Evolutionary conservation across 345 rosid genomes (phyloP), one percentile per base, ranked within the genome.

Genomic region (Brassica incana): DNA sequence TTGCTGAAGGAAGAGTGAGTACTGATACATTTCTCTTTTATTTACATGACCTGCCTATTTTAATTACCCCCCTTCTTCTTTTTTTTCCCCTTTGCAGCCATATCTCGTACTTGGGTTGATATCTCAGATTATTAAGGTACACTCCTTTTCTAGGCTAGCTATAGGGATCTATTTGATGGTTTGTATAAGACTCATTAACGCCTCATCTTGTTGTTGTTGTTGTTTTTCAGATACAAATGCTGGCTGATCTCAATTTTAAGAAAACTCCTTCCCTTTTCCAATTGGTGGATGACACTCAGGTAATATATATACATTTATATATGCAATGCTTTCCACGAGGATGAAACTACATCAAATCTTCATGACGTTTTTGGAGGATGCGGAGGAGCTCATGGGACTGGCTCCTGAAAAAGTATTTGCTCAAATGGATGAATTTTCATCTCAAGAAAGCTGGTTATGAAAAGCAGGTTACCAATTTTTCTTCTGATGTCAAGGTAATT

Each of bases 351-450:
- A 32, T 52, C 18, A 40, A 15, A 70, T 64, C 58, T 20, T 45
- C 45, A 60, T 72, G 78, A 65, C 16, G n/a, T 48, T 84, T 5
- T 48, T 84, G 77, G 88, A 95, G 99, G 98, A 95, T 40, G 97
- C 86, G 50, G 99, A 95, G 85, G 99, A 95, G 90, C 97, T 95
- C 61, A 80, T 88, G 91, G 85, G 90, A 71, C 86, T 95, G 78
- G 85, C 95, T 70, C 99, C 99, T 72, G 99, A 93, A 84, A 95
- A 95, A 83, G 93, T 95, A 79, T 65, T 65, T 95, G 65, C 87
- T 95, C 45, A 93, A 95, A 84, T 95, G 99, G 98, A 95, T 95
- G 99, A 95, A 95, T 82, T 89, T 88, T 72, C 99, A 95, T 84
- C 81, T 95, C 77, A 93, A 95, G 88, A 95, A 95, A 86, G 92